Conservation (phyloP, 441 rosid species). For the Isatis lusitanica region DNA sequence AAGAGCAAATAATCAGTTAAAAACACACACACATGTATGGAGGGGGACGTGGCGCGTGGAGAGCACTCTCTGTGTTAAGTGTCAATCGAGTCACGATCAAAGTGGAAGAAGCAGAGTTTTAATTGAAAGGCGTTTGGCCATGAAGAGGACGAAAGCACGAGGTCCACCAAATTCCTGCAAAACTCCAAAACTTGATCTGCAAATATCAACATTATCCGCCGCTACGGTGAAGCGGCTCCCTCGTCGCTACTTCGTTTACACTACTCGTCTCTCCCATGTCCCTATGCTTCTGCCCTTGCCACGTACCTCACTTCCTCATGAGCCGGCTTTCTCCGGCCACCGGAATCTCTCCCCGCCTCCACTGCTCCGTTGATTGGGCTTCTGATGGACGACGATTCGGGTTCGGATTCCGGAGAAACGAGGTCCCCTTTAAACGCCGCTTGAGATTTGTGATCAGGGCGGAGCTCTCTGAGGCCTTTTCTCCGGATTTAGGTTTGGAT, state of each 20-base stretch:
- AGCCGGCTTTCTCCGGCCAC: constrained; percentile 49
- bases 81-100: constrained; percentile 34
- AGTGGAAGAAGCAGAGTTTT: constrained; percentile 2
- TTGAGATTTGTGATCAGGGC: constrained; percentile 54
- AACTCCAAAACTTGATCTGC: constrained; percentile 28
- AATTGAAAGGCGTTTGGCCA: constrained; percentile 7
- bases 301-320: constrained; percentile 52
- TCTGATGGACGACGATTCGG: constrained; percentile 38
- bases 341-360: constrained; percentile 42
- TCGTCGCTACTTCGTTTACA: neutral
- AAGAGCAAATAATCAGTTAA: neutral
- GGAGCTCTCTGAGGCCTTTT: constrained; percentile 58
- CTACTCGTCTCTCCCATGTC: constrained; percentile 42
- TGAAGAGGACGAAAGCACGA: constrained; percentile 40
- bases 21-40: neutral
- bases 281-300: constrained; percentile 57
- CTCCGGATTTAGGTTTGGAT: constrained; percentile 62
- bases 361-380: constrained; percentile 30
- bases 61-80: constrained; percentile 8
- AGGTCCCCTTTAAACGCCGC: constrained; percentile 39
- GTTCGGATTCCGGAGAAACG: constrained; percentile 39
- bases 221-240: neutral
- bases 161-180: constrained; percentile 38
- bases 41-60: constrained; percentile 25
- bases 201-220: constrained; percentile 23